These are phyloP conservation scores for Thielaviopsis euricoi DNA, from an alignment of 2,329 filamentous ascomycete species.

Conservation along the genomic window DNA sequence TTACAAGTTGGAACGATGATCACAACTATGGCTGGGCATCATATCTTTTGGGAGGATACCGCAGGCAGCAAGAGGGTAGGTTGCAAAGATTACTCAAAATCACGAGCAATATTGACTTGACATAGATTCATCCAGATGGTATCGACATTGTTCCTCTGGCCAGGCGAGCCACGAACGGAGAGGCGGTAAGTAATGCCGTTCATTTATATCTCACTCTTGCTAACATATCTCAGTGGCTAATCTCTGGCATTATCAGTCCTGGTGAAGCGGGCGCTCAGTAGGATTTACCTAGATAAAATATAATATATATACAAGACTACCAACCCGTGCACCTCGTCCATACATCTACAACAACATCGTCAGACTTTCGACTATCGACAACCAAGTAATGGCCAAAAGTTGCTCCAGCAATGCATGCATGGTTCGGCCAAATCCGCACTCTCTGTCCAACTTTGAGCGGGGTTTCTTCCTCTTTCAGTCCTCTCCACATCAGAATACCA, in stretches of 20 bases:
- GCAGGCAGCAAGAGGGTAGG: conserved; percentile 51
- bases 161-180: conserved; percentile 68
- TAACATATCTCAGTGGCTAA: not conserved
- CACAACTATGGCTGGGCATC: conserved; percentile 47
- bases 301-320: conserved; percentile 23
- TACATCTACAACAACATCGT: conserved; percentile 52
- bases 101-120: conserved; percentile 6
- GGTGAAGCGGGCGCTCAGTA: too few species aligned
- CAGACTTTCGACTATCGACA: conserved; percentile 41
- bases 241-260: not conserved
- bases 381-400: conserved; percentile 59
- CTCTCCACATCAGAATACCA: conserved; percentile 48
- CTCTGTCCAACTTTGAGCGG: conserved; percentile 45
- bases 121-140: conserved; percentile 58
- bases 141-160: conserved; percentile 63
- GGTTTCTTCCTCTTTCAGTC: conserved; percentile 26
- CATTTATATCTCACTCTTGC: not conserved
- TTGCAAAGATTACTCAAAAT: conserved; percentile 12
- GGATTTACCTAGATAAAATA: not conserved
- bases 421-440: conserved; percentile 61
- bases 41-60: conserved; percentile 69
- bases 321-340: conserved; percentile 58
- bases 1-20: conserved; percentile 57
- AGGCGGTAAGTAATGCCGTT: conserved; percentile 38
- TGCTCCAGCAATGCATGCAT: conserved; percentile 61